These are phyloP conservation scores for Chlamydomonas incerta DNA, from an alignment of 139 green algal genomes.

Conservation along the genomic window DNA sequence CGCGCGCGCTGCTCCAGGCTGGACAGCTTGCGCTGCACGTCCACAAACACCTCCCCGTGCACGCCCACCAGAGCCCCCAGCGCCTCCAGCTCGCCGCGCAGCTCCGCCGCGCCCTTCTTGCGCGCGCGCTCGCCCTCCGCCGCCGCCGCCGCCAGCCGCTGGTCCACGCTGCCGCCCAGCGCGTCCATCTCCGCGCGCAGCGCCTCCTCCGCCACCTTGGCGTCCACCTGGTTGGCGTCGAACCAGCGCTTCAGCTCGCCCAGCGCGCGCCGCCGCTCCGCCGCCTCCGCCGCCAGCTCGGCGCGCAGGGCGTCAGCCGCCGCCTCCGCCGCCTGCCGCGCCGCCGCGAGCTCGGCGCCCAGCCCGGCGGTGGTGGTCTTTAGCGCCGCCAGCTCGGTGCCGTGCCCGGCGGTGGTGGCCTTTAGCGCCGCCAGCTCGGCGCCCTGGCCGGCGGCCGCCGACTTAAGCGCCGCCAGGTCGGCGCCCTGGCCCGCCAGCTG, in stretches of 20 bases:
- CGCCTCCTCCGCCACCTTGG: constrained; percentile 48
- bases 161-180: not conserved
- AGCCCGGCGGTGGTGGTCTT: no score
- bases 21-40: constrained; percentile 36
- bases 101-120: not conserved
- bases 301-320: not conserved
- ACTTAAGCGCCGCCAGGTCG: not conserved
- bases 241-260: constrained; percentile 46
- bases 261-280: not conserved
- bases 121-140: constrained; percentile 33
- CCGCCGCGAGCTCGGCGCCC: not conserved
- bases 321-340: constrained; percentile 8
- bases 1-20: constrained; percentile 25
- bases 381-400: not conserved
- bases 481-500: not conserved
- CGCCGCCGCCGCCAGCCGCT: constrained; percentile 8
- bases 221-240: constrained; percentile 47
- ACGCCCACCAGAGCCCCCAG: constrained; percentile 34
- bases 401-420: not conserved
- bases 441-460: not conserved
- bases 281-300: constrained; percentile 2
- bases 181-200: constrained; percentile 33
- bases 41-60: constrained; percentile 46
- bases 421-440: not conserved
- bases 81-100: constrained; percentile 32